Evolutionary conservation across 805 yeast genomes (phyloP).

Genomic region (Saturnispora kantuleensis): DNA sequence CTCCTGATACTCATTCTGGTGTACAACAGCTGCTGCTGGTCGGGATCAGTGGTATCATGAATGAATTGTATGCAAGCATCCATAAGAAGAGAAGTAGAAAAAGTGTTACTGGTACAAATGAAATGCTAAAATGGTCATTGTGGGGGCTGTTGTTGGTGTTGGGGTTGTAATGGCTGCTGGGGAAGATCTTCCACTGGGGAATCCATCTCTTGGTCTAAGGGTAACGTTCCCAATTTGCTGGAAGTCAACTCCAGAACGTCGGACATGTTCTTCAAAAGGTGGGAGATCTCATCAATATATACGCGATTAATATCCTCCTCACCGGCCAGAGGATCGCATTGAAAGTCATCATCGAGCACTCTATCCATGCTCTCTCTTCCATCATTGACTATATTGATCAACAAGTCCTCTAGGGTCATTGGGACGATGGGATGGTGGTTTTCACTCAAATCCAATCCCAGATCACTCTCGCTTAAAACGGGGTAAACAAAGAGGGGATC

Average conservation of each 20-base stretch:
- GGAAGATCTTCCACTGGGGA: no score
- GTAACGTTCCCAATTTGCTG: neutral
- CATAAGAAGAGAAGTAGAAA: no score
- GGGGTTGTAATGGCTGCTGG: no score
- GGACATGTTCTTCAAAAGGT: constrained; percentile 1
- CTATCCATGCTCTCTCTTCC: constrained; percentile 1
- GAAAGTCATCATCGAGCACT: constrained; percentile 1
- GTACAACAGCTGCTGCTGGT: no score
- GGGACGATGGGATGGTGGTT: neutral
- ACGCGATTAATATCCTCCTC: neutral
- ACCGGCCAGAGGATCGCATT: neutral
- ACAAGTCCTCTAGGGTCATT: constrained; percentile 1
- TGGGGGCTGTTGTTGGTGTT: no score
- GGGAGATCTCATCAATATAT: neutral
- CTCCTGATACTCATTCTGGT: no score
- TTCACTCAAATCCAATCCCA: constrained; percentile 1
- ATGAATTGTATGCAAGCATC: no score
- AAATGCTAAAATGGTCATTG: no score
- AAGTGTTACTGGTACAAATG: no score
- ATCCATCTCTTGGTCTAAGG: no score
- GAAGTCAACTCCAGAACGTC: constrained; percentile 1
- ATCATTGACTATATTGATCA: constrained; percentile 2
- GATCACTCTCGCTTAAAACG: neutral
- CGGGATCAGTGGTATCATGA: no score
- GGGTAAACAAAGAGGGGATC: constrained; percentile 5